These are phyloP conservation scores for Candida tallmaniae DNA, from an alignment of 805 yeast species.

Conservation along the genomic window DNA sequence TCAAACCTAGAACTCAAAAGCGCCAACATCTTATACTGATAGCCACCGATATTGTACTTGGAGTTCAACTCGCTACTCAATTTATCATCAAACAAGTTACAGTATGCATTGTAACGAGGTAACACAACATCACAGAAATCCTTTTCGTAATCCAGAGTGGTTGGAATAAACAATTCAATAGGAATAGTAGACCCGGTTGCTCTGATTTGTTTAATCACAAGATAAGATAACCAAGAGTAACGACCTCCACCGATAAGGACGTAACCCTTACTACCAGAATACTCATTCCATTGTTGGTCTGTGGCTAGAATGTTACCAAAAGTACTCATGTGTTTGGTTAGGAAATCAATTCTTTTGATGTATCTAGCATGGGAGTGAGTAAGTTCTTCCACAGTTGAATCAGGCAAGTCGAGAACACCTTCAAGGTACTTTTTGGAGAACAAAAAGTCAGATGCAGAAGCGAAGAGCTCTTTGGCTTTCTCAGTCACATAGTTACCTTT, in stretches of 20 bases:
- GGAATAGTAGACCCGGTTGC: constrained; percentile 43
- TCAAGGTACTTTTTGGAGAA: constrained; percentile 45
- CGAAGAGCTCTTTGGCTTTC: constrained; percentile 42
- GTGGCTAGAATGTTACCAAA: constrained; percentile 28
- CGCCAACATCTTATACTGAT: constrained; percentile 52
- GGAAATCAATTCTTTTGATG: constrained; percentile 24
- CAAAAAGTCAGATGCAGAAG: constrained; percentile 34
- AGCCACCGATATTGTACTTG: constrained; percentile 36
- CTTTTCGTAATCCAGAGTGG: constrained; percentile 40
- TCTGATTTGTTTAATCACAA: constrained; percentile 46
- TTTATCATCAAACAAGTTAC: constrained; percentile 39
- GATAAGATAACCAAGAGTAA: constrained; percentile 46
- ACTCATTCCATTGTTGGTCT: constrained; percentile 37
- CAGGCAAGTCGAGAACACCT: constrained; percentile 38
- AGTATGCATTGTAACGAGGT: constrained; percentile 42
- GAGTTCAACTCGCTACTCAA: constrained; percentile 13
- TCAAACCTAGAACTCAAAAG: constrained; percentile 57
- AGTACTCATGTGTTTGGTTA: constrained; percentile 28
- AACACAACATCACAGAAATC: constrained; percentile 41
- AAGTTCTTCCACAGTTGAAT: constrained; percentile 26
- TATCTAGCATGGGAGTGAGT: constrained; percentile 34
- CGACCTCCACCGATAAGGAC: constrained; percentile 53
- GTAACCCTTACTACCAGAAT: constrained; percentile 31
- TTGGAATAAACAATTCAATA: constrained; percentile 47
- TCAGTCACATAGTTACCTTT: constrained; percentile 36